Base-by-base conservation (phyloP, 768 basidiomycete genomes). In the Auriscalpium orientale region DNA sequence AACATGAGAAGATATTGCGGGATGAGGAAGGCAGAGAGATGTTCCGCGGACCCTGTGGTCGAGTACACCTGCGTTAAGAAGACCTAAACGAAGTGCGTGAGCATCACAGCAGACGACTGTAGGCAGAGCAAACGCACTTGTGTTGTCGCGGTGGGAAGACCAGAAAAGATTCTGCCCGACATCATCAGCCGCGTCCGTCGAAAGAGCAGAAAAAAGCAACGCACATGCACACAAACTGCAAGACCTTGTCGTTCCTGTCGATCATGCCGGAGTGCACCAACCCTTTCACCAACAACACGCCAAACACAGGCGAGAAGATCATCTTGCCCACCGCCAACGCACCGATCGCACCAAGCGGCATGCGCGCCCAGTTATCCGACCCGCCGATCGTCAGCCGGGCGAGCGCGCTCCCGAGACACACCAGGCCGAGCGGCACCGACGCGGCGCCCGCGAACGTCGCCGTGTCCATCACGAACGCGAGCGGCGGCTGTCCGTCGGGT, bases 151-250 rank as follows among this genome's bases (percentile, higher is more conserved):
- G 58, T 52, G 3, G 60, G 60, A 34, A 62, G 58, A 13, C 60
- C 46, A 3, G 60, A 53, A 10, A 62, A 59, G 12, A 62, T n/a
- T 46, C 60, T 62, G n/a, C 44, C 11, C 12, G 18, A 16, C 34
- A 35, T n/a, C 16, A 33, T 35, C 20, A 18, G 44, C 2, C 4
- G 5, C 28, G 28, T 7, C 20, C 35, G 47, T 22, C 46, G 2
- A 52, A 20, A 52, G 40, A 37, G 7, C 15, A 37, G 10, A 5
- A 28, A 20, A 10, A 16, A 28, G 44, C 5, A 4, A 71, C 84
- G 65, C 55, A 85, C 85, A 87, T 82, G 79, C 82, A 83, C 15
- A 87, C 79, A 53, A 87, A 85, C 58, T 76, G 74, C 18, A 88
- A 64, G 0, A 87, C 81, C 37, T 79, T 79, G 60, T 87, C 78